A percentile compares a stretch with the other conserved stretches of the same genome.
These are phyloP conservation scores for Pichia cephalocereana DNA, from an alignment of 805 yeast genomes.

Conservation along the genomic window DNA sequence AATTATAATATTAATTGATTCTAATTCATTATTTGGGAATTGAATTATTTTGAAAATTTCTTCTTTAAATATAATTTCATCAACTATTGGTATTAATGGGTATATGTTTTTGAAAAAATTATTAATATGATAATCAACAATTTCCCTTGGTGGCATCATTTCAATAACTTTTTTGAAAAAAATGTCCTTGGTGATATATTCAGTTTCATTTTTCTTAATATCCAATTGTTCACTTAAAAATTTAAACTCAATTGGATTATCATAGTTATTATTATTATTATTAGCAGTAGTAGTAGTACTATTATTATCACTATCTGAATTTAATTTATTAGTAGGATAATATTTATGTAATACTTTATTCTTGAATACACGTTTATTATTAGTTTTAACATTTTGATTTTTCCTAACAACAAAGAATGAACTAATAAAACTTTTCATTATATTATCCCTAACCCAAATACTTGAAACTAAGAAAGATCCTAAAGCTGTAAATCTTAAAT, in stretches of 20 bases:
- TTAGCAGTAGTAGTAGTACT: background rate
- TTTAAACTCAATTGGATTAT: background rate
- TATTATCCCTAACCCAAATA: slow-evolving; percentile 14
- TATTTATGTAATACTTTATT: background rate
- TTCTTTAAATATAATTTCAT: slow-evolving; percentile 29
- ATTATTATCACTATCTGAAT: background rate
- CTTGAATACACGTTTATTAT: background rate
- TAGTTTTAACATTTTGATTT: background rate
- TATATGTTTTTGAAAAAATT: slow-evolving; percentile 31
- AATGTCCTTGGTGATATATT: background rate
- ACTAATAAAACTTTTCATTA: slow-evolving; percentile 9
- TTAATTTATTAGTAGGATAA: background rate
- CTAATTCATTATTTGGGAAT: slow-evolving; percentile 2
- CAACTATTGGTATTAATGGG: slow-evolving; percentile 40
- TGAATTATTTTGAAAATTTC: slow-evolving; percentile 28
- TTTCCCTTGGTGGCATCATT: slow-evolving; percentile 20
- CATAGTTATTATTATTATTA: background rate
- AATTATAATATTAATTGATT: slow-evolving; percentile 2
- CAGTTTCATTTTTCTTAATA: background rate
- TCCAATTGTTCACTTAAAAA: slow-evolving; percentile 3
- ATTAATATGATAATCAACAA: slow-evolving; percentile 22
- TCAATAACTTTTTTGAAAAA: slow-evolving; percentile 7
- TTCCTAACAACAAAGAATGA: slow-evolving; percentile 2
- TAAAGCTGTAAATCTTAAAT: slow-evolving; percentile 7
- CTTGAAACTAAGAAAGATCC: slow-evolving; percentile 9